Conservation (phyloP, 225 moss, liverwort and hornwort genomes). For the Marchantia polymorpha region DNA sequence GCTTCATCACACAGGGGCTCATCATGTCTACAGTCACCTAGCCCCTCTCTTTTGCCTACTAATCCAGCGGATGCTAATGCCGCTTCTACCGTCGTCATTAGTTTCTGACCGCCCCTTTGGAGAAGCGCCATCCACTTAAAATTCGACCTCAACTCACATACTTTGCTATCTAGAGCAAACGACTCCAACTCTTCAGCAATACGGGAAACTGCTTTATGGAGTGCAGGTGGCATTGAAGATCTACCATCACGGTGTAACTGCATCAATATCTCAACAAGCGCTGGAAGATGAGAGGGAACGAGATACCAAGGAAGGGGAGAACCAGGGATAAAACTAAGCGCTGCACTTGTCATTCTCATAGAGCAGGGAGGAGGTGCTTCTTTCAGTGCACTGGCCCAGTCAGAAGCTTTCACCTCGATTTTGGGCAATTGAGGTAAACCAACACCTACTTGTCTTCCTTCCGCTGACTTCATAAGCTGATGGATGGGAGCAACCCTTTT, state of each 20-base stretch:
- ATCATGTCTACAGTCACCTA: conserved; percentile 10
- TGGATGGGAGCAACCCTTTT: conserved; percentile 57
- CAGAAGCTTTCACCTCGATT: conserved; percentile 59
- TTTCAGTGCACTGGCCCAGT: conserved; percentile 70
- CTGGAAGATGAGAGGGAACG: conserved; percentile 61
- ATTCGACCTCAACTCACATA: conserved; percentile 24
- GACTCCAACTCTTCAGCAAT: conserved; percentile 46
- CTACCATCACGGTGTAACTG: conserved; percentile 59
- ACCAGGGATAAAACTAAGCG: conserved; percentile 61
- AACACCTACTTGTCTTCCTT: neutral
- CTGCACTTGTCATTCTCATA: conserved; percentile 57
- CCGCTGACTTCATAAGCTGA: conserved; percentile 22
- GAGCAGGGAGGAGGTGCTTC: conserved; percentile 73
- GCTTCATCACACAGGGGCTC: neutral
- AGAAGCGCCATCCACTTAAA: conserved; percentile 47
- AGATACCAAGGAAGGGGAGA: conserved; percentile 71
- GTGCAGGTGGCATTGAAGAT: conserved; percentile 54
- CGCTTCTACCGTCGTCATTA: conserved; percentile 44
- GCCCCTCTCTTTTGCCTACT: conserved; percentile 42
- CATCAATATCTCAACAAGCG: conserved; percentile 59
- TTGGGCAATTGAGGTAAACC: conserved; percentile 10
- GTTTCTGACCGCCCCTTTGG: conserved; percentile 24
- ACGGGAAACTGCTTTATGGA: conserved; percentile 46
- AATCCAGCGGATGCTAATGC: conserved; percentile 53
- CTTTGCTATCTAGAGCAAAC: conserved; percentile 14